Percentiles rank a stretch among this genome's conserved stretches.
These are phyloP conservation scores for Coniosporium tulheliwenetii DNA, from an alignment of 2,329 filamentous ascomycete genomes.

Conservation along the genomic window DNA sequence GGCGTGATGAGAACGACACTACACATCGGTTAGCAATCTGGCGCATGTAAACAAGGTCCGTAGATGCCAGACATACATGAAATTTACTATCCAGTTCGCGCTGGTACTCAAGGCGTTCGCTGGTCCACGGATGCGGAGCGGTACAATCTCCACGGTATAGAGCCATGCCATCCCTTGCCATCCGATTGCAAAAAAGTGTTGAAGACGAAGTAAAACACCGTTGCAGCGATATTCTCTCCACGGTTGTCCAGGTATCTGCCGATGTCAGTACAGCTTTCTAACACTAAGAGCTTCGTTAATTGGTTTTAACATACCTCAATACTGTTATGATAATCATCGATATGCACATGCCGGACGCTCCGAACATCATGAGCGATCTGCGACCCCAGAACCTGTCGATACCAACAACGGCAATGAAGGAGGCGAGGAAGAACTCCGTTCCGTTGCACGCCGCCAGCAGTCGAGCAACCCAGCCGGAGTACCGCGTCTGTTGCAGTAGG, in stretches of 20 bases:
- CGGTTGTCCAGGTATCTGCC: background rate
- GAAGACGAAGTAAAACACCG: constrained; percentile 45
- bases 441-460: constrained; percentile 13
- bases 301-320: constrained; percentile 11
- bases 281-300: constrained; percentile 8
- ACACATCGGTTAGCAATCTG: background rate
- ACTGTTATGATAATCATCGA: constrained; percentile 47
- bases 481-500: constrained; percentile 20
- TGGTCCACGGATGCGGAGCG: constrained; percentile 43
- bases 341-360: constrained; percentile 32
- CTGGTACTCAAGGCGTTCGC: constrained; percentile 49
- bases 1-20: constrained; percentile 10
- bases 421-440: constrained; percentile 2
- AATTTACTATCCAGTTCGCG: constrained; percentile 46
- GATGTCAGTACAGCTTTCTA: background rate
- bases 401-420: constrained; percentile 4
- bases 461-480: constrained; percentile 13
- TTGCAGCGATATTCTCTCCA: constrained; percentile 10
- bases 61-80: constrained; percentile 10
- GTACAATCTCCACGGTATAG: constrained; percentile 46
- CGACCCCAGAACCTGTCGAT: constrained; percentile 18
- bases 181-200: constrained; percentile 45
- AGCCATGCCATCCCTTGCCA: constrained; percentile 49
- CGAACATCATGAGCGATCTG: constrained; percentile 15
- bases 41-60: background rate